A percentile compares a stretch with the other conserved stretches of the same genome.
These are phyloP conservation scores for Alternaria longipes DNA, from an alignment of 2,329 filamentous ascomycete species.

Conservation along the genomic window DNA sequence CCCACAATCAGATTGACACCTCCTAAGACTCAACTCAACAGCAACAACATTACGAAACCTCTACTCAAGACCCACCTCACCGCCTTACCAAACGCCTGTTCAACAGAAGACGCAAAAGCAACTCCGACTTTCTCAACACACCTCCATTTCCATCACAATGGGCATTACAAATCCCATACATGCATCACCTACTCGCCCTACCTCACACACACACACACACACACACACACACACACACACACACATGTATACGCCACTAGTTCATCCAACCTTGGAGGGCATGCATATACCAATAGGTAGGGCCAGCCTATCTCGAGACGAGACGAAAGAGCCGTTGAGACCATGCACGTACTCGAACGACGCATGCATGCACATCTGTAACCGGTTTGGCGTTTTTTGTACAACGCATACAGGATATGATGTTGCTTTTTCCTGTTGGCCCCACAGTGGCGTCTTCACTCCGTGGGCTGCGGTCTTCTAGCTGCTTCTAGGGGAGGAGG, in stretches of 20 bases:
- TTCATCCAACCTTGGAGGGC: background rate
- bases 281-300: background rate
- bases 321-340: slow-evolving; percentile 1
- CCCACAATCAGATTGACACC: too few relatives aligned
- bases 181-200: background rate
- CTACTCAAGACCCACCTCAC: background rate
- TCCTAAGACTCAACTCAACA: too few relatives aligned
- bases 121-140: background rate
- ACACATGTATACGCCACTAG: background rate
- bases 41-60: too few relatives aligned
- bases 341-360: background rate
- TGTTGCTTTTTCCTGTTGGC: background rate
- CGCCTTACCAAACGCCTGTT: background rate
- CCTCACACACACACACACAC: background rate
- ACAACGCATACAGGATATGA: background rate
- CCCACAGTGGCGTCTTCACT: background rate
- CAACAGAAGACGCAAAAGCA: slow-evolving; percentile 1
- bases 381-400: background rate
- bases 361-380: background rate
- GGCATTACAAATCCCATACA: background rate
- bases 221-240: background rate
- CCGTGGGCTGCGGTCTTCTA: background rate
- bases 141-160: background rate
- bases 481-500: background rate
- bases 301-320: background rate